phyloP scores from a whole-genome alignment of 1,284 basidiomycete species.

The Pseudozyma sp. region DNA sequence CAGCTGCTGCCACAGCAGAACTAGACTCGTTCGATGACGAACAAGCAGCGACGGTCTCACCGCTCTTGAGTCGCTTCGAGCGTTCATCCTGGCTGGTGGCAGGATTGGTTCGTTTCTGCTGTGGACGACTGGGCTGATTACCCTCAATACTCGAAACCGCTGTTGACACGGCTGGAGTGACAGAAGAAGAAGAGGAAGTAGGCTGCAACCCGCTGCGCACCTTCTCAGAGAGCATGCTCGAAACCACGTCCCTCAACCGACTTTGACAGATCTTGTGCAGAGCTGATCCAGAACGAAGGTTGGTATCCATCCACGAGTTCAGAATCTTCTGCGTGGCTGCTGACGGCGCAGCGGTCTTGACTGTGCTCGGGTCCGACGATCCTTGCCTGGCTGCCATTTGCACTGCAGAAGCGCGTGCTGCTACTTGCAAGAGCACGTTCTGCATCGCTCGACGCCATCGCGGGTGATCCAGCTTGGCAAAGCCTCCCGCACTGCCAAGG shows the following conservation, averaged over 20 bases:
- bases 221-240: slow-evolving; percentile 47
- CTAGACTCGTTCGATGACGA: neutral
- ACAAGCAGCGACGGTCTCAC: too few relatives aligned
- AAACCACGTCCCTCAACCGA: slow-evolving; percentile 46
- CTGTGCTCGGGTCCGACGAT: slow-evolving; percentile 10
- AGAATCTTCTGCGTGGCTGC: slow-evolving; percentile 47
- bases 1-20: neutral
- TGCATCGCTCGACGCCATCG: slow-evolving; percentile 73
- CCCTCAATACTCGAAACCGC: neutral
- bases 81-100: slow-evolving; percentile 7
- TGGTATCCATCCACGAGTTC: slow-evolving; percentile 59
- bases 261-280: slow-evolving; percentile 58
- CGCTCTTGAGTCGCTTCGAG: slow-evolving; percentile 21
- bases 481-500: slow-evolving; percentile 45
- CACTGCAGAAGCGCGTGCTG: slow-evolving; percentile 72
- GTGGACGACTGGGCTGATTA: neutral
- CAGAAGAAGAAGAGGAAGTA: slow-evolving; percentile 2
- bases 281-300: slow-evolving; percentile 42
- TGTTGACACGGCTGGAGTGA: neutral
- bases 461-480: slow-evolving; percentile 70
- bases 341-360: slow-evolving; percentile 38
- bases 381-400: slow-evolving; percentile 40
- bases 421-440: slow-evolving; percentile 77
- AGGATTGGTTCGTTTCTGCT: slow-evolving; percentile 19
- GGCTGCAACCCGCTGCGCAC: slow-evolving; percentile 19